Base-by-base conservation (phyloP, 306 rosid genomes). In the Dicorynia guianensis region DNA sequence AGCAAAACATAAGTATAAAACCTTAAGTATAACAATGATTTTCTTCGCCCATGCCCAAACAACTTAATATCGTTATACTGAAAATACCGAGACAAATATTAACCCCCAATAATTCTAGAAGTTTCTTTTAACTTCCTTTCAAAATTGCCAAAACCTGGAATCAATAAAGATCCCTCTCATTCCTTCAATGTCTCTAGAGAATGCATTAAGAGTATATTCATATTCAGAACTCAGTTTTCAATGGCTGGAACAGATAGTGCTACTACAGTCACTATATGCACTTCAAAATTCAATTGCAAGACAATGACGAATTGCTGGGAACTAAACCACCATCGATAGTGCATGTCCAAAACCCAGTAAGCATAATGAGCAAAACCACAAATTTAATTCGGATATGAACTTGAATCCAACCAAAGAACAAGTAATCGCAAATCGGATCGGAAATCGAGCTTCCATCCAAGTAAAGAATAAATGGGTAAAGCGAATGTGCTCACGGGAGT, bases 401-500 rank as follows among this genome's bases (percentile, higher is more conserved):
- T 36, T 18, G 68, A 76, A 13, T 30, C 67, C 3, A 61, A 48
- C 30, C 20, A 74, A 63, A 38, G 5, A 68, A 40, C 14, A 67
- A 67, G 47, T 30, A 25, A 25, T 25, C 30, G 30, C 30, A 25
- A 25, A 25, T 25, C 2, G 2, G 30, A 25, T 25, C 30, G 30
- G 30, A 25, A 25, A 25, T 78, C 20, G 2, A 61, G 63, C 50
- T 36, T 18, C 72, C 72, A 13, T 30, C 67, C 3, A 61, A 48
- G 1, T 18, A 74, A 63, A 38, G 5, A 68, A 40, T 11, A 67
- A 67, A 55, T 30, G 10, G 71, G 55, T n/a, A 59, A 7, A 73
- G 46, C 8, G 34, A 81, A 58, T 5, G 35, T 69, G 0, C 66
- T 82, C 30, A 92, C 98, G 87, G 71, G 85, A 72, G 80, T 83